Evolutionary conservation across 305 asterid species (phyloP).

Genomic region (Nicotiana rustica): DNA sequence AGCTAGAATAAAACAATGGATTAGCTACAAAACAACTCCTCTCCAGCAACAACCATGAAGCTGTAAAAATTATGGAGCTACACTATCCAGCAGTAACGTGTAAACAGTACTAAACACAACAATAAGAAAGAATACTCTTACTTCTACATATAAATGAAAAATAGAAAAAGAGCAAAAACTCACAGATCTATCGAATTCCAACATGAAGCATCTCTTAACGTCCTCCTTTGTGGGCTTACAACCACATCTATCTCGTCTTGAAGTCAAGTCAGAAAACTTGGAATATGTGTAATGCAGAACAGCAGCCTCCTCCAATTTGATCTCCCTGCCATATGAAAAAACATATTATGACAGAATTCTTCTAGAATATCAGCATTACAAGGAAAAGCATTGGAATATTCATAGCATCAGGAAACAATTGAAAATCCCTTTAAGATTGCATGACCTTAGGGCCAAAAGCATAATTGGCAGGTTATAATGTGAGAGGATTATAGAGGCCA

Average conservation of each 20-base stretch:
- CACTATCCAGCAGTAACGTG: neutral
- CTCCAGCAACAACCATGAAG: constrained; percentile 10
- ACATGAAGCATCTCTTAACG: constrained; percentile 60
- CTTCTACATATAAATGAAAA: neutral
- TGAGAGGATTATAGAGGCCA: constrained; percentile 10
- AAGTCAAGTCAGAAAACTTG: constrained; percentile 67
- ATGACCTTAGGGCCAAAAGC: constrained; percentile 24
- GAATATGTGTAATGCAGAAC: constrained; percentile 66
- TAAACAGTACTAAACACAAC: constrained; percentile 1
- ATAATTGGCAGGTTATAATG: constrained; percentile 17
- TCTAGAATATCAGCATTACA: constrained; percentile 21
- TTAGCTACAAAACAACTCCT: neutral
- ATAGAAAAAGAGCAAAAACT: constrained; percentile 38
- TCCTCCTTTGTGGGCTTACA: constrained; percentile 68
- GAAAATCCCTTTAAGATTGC: constrained; percentile 29
- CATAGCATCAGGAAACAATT: neutral
- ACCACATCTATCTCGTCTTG: constrained; percentile 67
- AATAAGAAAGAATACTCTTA: neutral
- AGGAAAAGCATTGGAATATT: neutral
- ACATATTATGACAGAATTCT: neutral
- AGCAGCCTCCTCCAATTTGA: constrained; percentile 60
- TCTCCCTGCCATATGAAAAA: constrained; percentile 50
- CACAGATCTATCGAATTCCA: constrained; percentile 64
- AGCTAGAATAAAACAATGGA: neutral
- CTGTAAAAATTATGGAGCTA: neutral